These are phyloP conservation scores for Neurospora sp. DNA, from an alignment of 495 filamentous ascomycete species.

Conservation along the genomic window DNA sequence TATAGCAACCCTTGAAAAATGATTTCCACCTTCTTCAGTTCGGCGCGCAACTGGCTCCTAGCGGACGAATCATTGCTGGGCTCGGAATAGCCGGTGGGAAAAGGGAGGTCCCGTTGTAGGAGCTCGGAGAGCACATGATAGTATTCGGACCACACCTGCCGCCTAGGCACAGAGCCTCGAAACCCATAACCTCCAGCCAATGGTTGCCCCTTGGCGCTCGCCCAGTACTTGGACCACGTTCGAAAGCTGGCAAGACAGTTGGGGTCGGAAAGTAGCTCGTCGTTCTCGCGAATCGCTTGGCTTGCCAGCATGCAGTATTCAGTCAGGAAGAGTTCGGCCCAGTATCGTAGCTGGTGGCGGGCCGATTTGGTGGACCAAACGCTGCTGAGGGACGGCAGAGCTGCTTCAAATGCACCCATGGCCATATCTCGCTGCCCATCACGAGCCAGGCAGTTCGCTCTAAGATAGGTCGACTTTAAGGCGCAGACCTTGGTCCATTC, in stretches of 20 bases:
- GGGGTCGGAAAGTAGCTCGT: slow-evolving; percentile 32
- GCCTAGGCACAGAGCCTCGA: slow-evolving; percentile 37
- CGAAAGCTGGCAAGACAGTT: slow-evolving; percentile 48
- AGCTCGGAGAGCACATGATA: slow-evolving; percentile 64
- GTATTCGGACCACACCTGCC: slow-evolving; percentile 69
- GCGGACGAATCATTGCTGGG: slow-evolving; percentile 37
- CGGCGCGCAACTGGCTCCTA: slow-evolving; percentile 54
- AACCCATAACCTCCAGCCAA: slow-evolving; percentile 38
- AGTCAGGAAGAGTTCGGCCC: slow-evolving; percentile 68
- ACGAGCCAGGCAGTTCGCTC: slow-evolving; percentile 56
- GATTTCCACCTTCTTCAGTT: slow-evolving; percentile 64
- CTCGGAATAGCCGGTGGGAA: slow-evolving; percentile 33
- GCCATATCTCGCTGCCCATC: slow-evolving; percentile 46
- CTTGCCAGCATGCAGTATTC: slow-evolving; percentile 58
- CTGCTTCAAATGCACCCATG: slow-evolving; percentile 50
- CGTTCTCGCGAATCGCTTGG: slow-evolving; percentile 40
- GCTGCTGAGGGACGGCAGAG: slow-evolving; percentile 47
- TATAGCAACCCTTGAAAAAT: slow-evolving; percentile 65
- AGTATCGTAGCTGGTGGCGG: slow-evolving; percentile 54
- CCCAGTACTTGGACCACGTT: slow-evolving; percentile 53
- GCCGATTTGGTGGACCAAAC: slow-evolving; percentile 32
- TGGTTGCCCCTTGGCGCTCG: slow-evolving; percentile 24
- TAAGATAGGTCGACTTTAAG: slow-evolving; percentile 66
- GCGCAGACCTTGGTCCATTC: slow-evolving; percentile 74
- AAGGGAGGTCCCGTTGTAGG: slow-evolving; percentile 42